phyloP scores from a whole-genome alignment of 148 eudicot genomes.

The Nyssa sinensis region DNA sequence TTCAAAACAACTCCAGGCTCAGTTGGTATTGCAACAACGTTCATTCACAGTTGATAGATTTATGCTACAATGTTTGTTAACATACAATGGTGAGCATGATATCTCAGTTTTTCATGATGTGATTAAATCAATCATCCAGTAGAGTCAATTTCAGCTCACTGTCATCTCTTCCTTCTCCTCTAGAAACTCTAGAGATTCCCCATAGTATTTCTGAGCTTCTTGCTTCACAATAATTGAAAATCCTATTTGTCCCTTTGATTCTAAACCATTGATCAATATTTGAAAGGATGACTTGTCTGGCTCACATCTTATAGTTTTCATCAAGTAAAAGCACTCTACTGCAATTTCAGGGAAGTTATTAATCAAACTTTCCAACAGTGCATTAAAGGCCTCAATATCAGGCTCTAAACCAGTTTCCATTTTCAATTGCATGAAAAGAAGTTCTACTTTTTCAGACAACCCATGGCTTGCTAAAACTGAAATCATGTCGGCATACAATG shows the following conservation, averaged over 20 bases:
- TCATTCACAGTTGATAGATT: background rate
- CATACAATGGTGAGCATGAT: background rate
- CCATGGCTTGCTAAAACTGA: slow-evolving; percentile 48
- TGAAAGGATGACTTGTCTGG: slow-evolving; percentile 50
- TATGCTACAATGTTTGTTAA: background rate
- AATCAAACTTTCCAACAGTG: slow-evolving; percentile 39
- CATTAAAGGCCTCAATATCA: slow-evolving; percentile 47
- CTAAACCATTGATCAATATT: slow-evolving; percentile 41
- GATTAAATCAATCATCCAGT: background rate
- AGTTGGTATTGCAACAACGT: background rate
- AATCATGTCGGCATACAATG: slow-evolving; percentile 47
- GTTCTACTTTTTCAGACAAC: slow-evolving; percentile 36
- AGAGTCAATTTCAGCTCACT: slow-evolving; percentile 14
- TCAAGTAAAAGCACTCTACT: slow-evolving; percentile 49
- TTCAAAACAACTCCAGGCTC: background rate
- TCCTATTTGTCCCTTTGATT: slow-evolving; percentile 37
- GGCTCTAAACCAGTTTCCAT: slow-evolving; percentile 36
- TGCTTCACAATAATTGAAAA: slow-evolving; percentile 31
- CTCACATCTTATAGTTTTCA: slow-evolving; percentile 46
- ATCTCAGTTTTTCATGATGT: background rate
- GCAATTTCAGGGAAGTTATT: slow-evolving; percentile 37
- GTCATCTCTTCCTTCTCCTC: slow-evolving; percentile 33
- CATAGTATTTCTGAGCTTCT: slow-evolving; percentile 53
- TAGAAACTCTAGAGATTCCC: slow-evolving; percentile 35
- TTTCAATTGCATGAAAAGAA: slow-evolving; percentile 35